Conservation (phyloP, 306 rosid genomes). For the Pachyrhizus erosus region DNA sequence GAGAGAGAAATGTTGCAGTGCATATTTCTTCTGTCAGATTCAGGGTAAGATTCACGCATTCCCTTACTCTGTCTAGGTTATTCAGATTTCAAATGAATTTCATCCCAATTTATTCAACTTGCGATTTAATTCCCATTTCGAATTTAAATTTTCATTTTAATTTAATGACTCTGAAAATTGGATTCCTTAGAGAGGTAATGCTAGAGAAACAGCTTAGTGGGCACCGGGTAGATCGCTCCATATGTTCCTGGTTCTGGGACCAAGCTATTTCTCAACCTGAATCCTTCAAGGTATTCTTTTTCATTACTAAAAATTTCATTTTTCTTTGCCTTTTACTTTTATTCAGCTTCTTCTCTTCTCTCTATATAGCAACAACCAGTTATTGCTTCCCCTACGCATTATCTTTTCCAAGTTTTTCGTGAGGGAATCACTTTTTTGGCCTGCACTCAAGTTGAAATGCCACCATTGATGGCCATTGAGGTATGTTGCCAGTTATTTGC, state of each 20-base stretch:
- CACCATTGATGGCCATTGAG: slow-evolving; percentile 97
- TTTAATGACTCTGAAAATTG: slow-evolving; percentile 28
- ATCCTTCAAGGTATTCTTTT: slow-evolving; percentile 73
- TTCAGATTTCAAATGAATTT: neutral
- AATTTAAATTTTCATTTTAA: no score
- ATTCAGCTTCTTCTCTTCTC: slow-evolving; percentile 7
- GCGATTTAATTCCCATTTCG: neutral
- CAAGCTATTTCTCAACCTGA: slow-evolving; percentile 79
- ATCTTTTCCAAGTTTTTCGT: slow-evolving; percentile 88
- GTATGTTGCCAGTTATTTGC: slow-evolving; percentile 47
- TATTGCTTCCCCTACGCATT: slow-evolving; percentile 96
- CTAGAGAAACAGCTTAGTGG: slow-evolving; percentile 97
- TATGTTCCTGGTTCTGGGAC: slow-evolving; percentile 92
- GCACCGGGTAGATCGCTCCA: slow-evolving; percentile 96
- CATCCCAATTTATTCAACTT: neutral
- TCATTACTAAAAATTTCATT: neutral
- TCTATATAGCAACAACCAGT: slow-evolving; percentile 77
- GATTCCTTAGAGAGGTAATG: slow-evolving; percentile 77
- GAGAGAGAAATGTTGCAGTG: slow-evolving; percentile 80
- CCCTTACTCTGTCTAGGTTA: neutral
- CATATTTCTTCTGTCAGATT: slow-evolving; percentile 94
- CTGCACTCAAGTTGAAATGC: slow-evolving; percentile 97
- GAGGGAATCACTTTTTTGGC: slow-evolving; percentile 96
- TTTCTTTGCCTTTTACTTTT: neutral
- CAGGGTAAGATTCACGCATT: slow-evolving; percentile 62